These are phyloP conservation scores for Epicoccum sorghinum DNA, from an alignment of 2,329 filamentous ascomycete genomes.

Conservation along the genomic window DNA sequence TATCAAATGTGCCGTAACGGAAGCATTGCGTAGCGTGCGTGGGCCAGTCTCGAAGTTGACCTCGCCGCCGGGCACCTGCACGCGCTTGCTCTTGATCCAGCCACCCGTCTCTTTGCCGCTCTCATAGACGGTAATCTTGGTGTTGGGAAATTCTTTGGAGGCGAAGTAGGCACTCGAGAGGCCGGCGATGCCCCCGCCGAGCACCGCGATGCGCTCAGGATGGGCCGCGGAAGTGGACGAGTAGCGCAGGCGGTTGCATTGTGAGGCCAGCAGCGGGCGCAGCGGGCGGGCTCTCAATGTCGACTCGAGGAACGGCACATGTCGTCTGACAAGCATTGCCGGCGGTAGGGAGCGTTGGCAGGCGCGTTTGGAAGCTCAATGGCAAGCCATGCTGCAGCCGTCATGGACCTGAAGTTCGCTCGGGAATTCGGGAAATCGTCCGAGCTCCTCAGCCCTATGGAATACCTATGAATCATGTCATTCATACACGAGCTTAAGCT, in stretches of 20 bases:
- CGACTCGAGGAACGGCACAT: constrained; percentile 42
- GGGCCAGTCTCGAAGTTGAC: constrained; percentile 86
- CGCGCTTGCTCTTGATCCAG: constrained; percentile 75
- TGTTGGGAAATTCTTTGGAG: constrained; percentile 67
- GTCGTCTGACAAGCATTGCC: constrained; percentile 47
- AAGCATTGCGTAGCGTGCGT: constrained; percentile 73
- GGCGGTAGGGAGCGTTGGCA: constrained; percentile 25
- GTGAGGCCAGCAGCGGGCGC: constrained; percentile 27
- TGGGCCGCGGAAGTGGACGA: constrained; percentile 30
- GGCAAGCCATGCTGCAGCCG: constrained; percentile 15
- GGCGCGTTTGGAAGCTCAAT: constrained; percentile 13
- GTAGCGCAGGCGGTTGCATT: constrained; percentile 21
- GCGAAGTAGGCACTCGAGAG: constrained; percentile 70
- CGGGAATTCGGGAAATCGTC: constrained; percentile 7
- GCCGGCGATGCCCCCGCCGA: constrained; percentile 60
- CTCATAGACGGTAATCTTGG: constrained; percentile 84
- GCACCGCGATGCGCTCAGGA: constrained; percentile 53
- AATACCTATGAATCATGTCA: background rate
- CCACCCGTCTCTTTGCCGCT: constrained; percentile 73
- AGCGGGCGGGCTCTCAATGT: constrained; percentile 36
- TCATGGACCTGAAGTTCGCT: constrained; percentile 19
- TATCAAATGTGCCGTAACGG: constrained; percentile 75
- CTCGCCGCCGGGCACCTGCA: constrained; percentile 65
- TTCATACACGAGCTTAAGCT: background rate
- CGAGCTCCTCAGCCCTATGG: background rate